Base-by-base conservation (phyloP, 2,329 filamentous ascomycete genomes). In the Penicillium concentricum region DNA sequence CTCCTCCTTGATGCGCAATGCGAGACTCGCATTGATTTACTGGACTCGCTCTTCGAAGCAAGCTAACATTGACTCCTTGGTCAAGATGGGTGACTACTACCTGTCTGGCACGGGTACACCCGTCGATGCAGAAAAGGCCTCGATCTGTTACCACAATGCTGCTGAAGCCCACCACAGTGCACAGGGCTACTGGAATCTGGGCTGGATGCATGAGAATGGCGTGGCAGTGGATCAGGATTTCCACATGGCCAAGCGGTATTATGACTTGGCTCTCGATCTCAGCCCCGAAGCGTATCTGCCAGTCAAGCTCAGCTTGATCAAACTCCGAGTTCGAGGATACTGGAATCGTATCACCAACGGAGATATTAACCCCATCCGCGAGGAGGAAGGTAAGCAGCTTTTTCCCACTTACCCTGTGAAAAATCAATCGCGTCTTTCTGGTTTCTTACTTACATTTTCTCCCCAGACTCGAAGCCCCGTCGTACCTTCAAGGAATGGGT, bases 161-260 rank as follows among this genome's bases (percentile, higher is more conserved):
- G 92, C 92, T 0, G 94, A 99, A 70, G 92, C 90, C 58, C 87
- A 93, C 65, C 89, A 92, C 69, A 96, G 91, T 66, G 94, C 93
- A 2, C 95, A 99, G 75, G 94, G 95, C 15, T 85, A 97, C 56
- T 99, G 92, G 84, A 97, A 99, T 68, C 81, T 99, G 15, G 95
- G 94, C 5, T 99, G 94, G 94, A 97, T 99, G 93, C 92, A 99
- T 69, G 94, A 99, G 76, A 97, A 97, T 69, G 94, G 94, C 8
- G 82, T 97, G 48, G 91, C 92, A 2, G 84, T 97, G 20, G 88
- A 90, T 53, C 94, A 99, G 72, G 94, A 99, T 71, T 99, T 95
- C 72, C 94, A 99, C 70, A 86, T 99, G 55, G 94, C 95, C 2
- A 99, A 99, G 76, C 83, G 94, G 52, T 96, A 92, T 75, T 99